phyloP scores from a whole-genome alignment of 768 basidiomycete species.

The Tremella fuciformis region DNA sequence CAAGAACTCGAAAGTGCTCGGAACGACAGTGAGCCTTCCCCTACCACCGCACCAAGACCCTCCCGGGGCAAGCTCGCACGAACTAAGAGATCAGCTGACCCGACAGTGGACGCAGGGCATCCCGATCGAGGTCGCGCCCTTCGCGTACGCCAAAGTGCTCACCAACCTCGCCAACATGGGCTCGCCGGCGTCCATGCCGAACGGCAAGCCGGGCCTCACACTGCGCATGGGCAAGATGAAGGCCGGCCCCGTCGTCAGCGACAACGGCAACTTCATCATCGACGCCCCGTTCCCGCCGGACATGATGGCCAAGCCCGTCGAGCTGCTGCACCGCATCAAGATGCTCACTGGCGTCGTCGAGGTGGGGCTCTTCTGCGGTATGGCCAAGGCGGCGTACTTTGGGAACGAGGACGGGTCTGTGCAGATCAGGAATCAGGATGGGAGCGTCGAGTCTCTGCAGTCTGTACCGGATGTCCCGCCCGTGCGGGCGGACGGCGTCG shows the following conservation, averaged over 20 bases:
- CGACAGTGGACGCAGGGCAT: slow-evolving; percentile 78
- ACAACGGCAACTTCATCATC: slow-evolving; percentile 97
- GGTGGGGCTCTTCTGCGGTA: slow-evolving; percentile 91
- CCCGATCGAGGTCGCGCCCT: slow-evolving; percentile 94
- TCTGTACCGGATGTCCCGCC: slow-evolving; percentile 31
- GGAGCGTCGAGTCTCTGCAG: slow-evolving; percentile 24
- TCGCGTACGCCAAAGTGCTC: slow-evolving; percentile 87
- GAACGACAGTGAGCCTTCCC: slow-evolving; percentile 80
- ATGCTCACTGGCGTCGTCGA: slow-evolving; percentile 98
- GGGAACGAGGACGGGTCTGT: slow-evolving; percentile 49
- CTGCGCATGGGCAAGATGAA: slow-evolving; percentile 84
- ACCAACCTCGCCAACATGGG: slow-evolving; percentile 60
- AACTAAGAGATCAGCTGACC: slow-evolving; percentile 3
- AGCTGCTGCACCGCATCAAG: slow-evolving; percentile 77
- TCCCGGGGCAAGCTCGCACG: too few relatives aligned
- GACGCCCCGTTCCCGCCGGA: slow-evolving; percentile 84
- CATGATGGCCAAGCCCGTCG: slow-evolving; percentile 64
- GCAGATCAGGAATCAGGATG: slow-evolving; percentile 27
- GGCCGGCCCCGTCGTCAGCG: slow-evolving; percentile 92
- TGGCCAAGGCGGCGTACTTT: slow-evolving; percentile 95
- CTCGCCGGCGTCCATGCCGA: slow-evolving; percentile 34
- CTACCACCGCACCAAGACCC: too few relatives aligned
- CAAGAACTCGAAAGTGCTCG: slow-evolving; percentile 80
- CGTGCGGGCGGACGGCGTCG: slow-evolving; percentile 2
- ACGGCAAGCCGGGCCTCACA: slow-evolving; percentile 57